phyloP scores from a whole-genome alignment of 2,329 filamentous ascomycete genomes.

The Aschersonia sp. region DNA sequence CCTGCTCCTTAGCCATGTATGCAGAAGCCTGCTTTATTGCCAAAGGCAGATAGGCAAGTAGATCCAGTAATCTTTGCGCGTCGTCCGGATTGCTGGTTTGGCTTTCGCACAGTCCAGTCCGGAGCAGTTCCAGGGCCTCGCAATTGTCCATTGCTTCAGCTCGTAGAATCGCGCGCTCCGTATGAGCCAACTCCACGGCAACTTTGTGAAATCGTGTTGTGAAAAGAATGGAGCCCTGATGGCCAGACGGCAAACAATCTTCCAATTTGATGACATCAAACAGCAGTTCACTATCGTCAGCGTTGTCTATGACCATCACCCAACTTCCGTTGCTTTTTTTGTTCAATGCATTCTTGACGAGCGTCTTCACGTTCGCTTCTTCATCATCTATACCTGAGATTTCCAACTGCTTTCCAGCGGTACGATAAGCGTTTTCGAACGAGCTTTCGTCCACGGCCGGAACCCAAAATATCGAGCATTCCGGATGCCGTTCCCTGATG shows the following conservation, averaged over 20 bases:
- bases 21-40: constrained; percentile 20
- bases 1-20: constrained; percentile 16
- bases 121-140: constrained; percentile 11
- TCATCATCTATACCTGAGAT: constrained; percentile 16
- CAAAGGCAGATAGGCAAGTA: constrained; percentile 16
- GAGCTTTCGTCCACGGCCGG: constrained; percentile 11
- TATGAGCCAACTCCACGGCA: constrained; percentile 3
- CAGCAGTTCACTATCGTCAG: constrained; percentile 21
- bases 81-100: constrained; percentile 9
- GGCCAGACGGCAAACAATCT: constrained; percentile 6
- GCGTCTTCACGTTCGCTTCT: constrained; percentile 17
- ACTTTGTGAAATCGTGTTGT: constrained; percentile 5
- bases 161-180: constrained; percentile 6
- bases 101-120: constrained; percentile 4
- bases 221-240: constrained; percentile 7
- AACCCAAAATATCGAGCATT: constrained; percentile 27
- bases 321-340: constrained; percentile 14
- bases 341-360: constrained; percentile 20
- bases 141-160: constrained; percentile 9
- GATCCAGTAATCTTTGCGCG: constrained; percentile 12
- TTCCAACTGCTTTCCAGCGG: constrained; percentile 15
- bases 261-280: constrained; percentile 8
- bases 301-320: constrained; percentile 30
- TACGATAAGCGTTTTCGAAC: constrained; percentile 20
- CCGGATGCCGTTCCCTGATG: constrained; percentile 6